Evolutionary conservation across 805 yeast genomes (phyloP), one percentile per base, ranked within the genome.

Genomic region (Groenewaldozyma salmanticensis): DNA sequence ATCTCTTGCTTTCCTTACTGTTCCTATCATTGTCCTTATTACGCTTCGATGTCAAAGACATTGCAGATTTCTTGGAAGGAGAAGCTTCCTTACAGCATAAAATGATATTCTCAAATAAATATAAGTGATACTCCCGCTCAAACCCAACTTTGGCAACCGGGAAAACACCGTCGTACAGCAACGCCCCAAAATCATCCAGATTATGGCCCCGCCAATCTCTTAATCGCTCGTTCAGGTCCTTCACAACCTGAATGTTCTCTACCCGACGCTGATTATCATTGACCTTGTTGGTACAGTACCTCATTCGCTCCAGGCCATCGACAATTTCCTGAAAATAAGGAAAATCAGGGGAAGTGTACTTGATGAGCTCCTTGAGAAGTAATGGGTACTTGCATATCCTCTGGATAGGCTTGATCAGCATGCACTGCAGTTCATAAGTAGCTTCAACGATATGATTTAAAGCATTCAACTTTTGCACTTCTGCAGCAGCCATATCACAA

Each of bases 341-440:
- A 66, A 71, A 67, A 15, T 61, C 57, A 11, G 59, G 57, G 29
- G 77, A 80, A 7, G 86, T 74, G 38, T 68, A 58, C 57, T 85
- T 86, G 38, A 84, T 59, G 40, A 92, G 67, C 55, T 85, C 92
- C 52, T 53, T 51, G 33, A 92, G 63, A 37, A 92, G 67, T 39
- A 92, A 64, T 1, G 97, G 98, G 60, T 92, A 92, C 59, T 88
- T 85, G 69, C 96, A 85, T n/a, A 92, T 71, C 48, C 99, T 74
- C 66, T 92, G 99, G 31, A 92, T 85, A 0, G 99, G 99, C 59
- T 90, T 92, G 52, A 92, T 75, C 33, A 92, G 69, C 60, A 84
- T 84, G 38, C 90, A 79, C 57, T 84, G 97, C 40, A 92, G 68
- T 60, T 90, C 98, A 56, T 87, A 79, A 33, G 85, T 81, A 21